Base-by-base conservation (phyloP, 768 basidiomycete genomes). In the Hericium rajendrae region DNA sequence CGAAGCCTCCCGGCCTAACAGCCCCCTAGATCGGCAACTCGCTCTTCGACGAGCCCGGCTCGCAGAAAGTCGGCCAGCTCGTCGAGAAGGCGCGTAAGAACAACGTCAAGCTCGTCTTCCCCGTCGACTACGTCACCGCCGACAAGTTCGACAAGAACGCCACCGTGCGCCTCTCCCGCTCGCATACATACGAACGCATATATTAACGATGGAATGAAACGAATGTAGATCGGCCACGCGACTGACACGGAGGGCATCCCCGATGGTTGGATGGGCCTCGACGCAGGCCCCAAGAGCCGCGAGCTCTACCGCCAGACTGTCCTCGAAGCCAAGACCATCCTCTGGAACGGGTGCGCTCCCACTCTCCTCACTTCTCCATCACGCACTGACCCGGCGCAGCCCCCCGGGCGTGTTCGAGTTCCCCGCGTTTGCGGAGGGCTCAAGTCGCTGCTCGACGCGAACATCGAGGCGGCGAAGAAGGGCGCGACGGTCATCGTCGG, bases 351-450 rank as follows among this genome's bases (percentile, higher is more conserved):
- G 90, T 87, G 79, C 71, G 37, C 12, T 49, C 57, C 26, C 6
- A 53, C 32, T 10, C 5, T 32, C 32, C 32, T 51, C n/a, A n/a
- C 24, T 39, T 48, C 48, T 10, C 4, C 32, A 16, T 2, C 32
- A n/a, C n/a, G n/a, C 48, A 11, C 48, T 62, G 15, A 60, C 49
- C 6, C 32, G 5, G 28, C 28, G 64, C 68, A 97, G 95, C 39
- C 95, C 97, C 43, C 88, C 94, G 38, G 95, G 95, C 64, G 95
- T 99, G 40, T 99, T 99, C 71, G 95, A 99, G 72, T 95, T 97
- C 78, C 83, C 90, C 40, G 83, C 83, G 18, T 99, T 99, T 66
- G 87, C 94, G 0, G 76, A 74, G 38, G 94, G 94, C 43, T 97
- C 4, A 81, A 83, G 67, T 72, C 84, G 11, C 83, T 97, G 46